These are phyloP conservation scores for Aspergillus ruber DNA, from an alignment of 2,329 filamentous ascomycete genomes.

Conservation along the genomic window DNA sequence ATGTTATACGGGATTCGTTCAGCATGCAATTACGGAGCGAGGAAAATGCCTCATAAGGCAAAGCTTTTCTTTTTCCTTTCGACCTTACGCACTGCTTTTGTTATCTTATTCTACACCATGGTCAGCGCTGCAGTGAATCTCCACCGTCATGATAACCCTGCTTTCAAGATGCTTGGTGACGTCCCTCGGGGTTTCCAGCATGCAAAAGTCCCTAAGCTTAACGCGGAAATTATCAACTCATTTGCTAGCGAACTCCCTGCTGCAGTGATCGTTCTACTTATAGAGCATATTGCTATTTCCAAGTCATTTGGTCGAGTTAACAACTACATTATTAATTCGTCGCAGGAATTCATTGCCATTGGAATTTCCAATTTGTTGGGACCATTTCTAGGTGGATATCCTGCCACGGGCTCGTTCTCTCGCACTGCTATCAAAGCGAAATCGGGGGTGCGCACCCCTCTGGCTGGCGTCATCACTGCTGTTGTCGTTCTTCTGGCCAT, in stretches of 20 bases:
- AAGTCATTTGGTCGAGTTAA: slow-evolving; percentile 95
- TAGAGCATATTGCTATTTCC: slow-evolving; percentile 94
- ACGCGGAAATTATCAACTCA: slow-evolving; percentile 57
- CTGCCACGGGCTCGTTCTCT: slow-evolving; percentile 91
- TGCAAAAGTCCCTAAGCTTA: slow-evolving; percentile 65
- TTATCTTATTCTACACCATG: slow-evolving; percentile 86
- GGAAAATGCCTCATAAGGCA: slow-evolving; percentile 60
- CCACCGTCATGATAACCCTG: slow-evolving; percentile 54
- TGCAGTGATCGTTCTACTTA: slow-evolving; percentile 85
- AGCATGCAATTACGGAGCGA: slow-evolving; percentile 59
- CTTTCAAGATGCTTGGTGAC: slow-evolving; percentile 65
- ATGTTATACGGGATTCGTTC: slow-evolving; percentile 71
- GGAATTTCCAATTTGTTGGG: slow-evolving; percentile 84
- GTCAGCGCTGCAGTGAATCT: slow-evolving; percentile 82
- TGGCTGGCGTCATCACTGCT: slow-evolving; percentile 87
- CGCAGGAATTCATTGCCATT: slow-evolving; percentile 92
- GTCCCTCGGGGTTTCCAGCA: slow-evolving; percentile 85
- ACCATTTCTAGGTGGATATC: slow-evolving; percentile 86
- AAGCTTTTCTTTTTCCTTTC: slow-evolving; percentile 85
- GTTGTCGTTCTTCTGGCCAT: slow-evolving; percentile 80
- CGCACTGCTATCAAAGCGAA: slow-evolving; percentile 97
- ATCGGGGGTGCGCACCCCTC: slow-evolving; percentile 84
- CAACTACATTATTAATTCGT: slow-evolving; percentile 92
- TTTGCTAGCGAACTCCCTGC: slow-evolving; percentile 72
- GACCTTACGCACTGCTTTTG: slow-evolving; percentile 82